These are phyloP conservation scores for Acanthamoeba triangularis DNA, from an alignment of 208 protist species.

Conservation along the genomic window DNA sequence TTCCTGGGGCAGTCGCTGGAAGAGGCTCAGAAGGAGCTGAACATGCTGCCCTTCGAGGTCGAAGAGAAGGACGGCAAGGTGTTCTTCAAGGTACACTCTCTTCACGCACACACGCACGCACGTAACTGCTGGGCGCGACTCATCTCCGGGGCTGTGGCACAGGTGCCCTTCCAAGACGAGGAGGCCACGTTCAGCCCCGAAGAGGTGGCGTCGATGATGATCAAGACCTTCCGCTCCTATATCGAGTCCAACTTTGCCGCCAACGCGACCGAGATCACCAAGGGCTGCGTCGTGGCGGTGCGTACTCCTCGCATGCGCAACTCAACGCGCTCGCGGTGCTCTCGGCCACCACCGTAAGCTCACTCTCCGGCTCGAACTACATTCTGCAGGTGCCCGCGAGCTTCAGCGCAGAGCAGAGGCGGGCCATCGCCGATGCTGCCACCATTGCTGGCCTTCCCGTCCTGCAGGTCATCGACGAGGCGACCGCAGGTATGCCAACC, in stretches of 20 bases:
- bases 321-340: background rate
- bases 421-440: constrained; percentile 6
- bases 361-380: background rate
- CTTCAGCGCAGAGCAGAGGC: constrained; percentile 7
- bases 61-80: constrained; percentile 11
- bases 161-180: constrained; percentile 68
- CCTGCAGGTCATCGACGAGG: constrained; percentile 50
- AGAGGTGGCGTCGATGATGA: constrained; percentile 67
- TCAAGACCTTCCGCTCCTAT: constrained; percentile 56
- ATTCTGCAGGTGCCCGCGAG: background rate
- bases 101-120: background rate
- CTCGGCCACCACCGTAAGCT: too few species aligned
- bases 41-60: constrained; percentile 49
- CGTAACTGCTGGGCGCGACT: background rate
- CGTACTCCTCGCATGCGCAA: background rate
- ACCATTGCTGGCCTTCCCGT: constrained; percentile 40
- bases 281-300: constrained; percentile 32
- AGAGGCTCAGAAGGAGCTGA: constrained; percentile 43
- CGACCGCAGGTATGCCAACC: constrained; percentile 35
- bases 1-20: constrained; percentile 43
- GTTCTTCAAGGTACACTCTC: background rate
- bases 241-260: constrained; percentile 30
- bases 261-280: constrained; percentile 22
- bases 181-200: constrained; percentile 34
- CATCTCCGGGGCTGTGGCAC: background rate